These are phyloP conservation scores for Vitis hybrid DNA, from an alignment of 177 flowering plant species.

Conservation along the genomic window DNA sequence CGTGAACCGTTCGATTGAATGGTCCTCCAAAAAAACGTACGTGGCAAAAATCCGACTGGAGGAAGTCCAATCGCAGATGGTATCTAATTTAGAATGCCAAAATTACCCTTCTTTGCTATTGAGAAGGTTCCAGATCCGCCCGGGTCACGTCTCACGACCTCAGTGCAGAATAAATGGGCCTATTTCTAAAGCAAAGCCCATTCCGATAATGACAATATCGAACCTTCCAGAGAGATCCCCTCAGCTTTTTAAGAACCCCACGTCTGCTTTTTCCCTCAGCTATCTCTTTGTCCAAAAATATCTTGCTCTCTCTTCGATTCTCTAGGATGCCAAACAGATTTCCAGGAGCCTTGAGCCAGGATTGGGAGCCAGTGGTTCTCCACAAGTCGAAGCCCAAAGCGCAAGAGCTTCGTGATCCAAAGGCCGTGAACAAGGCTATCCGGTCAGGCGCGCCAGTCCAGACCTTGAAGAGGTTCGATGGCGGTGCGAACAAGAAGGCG, in stretches of 20 bases:
- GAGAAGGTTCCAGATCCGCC: background rate
- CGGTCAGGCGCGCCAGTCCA: slow-evolving; percentile 52
- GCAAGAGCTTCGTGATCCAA: slow-evolving; percentile 54
- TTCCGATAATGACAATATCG: background rate
- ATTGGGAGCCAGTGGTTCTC: slow-evolving; percentile 81
- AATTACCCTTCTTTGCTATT: background rate
- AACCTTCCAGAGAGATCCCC: slow-evolving; percentile 19
- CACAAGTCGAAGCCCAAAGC: slow-evolving; percentile 55
- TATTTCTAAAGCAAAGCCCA: background rate
- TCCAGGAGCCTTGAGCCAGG: slow-evolving; percentile 50
- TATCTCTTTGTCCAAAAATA: background rate
- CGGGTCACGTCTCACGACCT: background rate
- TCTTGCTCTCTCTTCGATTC: background rate
- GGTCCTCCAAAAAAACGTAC: too few relatives aligned
- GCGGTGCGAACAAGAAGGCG: slow-evolving; percentile 62
- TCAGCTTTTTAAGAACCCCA: slow-evolving; percentile 4
- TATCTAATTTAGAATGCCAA: background rate
- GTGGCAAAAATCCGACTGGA: too few relatives aligned
- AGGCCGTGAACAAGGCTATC: slow-evolving; percentile 68
- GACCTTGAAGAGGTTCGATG: slow-evolving; percentile 63
- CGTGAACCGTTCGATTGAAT: background rate
- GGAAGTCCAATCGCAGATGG: too few relatives aligned
- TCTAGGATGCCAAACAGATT: slow-evolving; percentile 52
- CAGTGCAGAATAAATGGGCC: background rate
- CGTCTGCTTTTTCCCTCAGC: background rate